Evolutionary conservation across 495 filamentous ascomycete genomes (phyloP).

Genomic region (Podospora sp.): DNA sequence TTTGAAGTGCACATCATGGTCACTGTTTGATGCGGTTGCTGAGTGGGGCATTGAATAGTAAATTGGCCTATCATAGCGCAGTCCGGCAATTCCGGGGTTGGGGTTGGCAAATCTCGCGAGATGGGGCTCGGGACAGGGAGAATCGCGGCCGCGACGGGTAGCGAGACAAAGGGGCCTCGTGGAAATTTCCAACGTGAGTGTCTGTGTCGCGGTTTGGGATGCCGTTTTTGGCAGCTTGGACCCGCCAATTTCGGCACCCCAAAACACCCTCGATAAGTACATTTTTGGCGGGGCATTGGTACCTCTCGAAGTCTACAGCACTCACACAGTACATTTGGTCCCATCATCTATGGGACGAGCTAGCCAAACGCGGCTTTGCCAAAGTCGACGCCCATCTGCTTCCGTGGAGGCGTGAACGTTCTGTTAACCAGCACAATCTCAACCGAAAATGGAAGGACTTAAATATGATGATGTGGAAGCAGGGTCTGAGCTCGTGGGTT

Average conservation of each 20-base stretch:
- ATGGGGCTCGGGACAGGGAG: not conserved
- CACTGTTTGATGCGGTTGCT: not conserved
- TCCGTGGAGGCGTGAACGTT: too few relatives aligned
- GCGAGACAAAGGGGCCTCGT: constrained; percentile 11
- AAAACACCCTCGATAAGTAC: constrained; percentile 22
- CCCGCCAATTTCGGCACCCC: constrained; percentile 9
- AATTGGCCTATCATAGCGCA: constrained; percentile 16
- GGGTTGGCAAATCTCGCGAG: constrained; percentile 2
- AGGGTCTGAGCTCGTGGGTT: too few relatives aligned
- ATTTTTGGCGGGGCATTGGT: constrained; percentile 21
- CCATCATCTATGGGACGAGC: too few relatives aligned
- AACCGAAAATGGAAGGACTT: too few relatives aligned
- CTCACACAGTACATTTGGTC: constrained; percentile 5
- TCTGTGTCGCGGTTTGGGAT: constrained; percentile 1
- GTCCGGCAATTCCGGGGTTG: constrained; percentile 16
- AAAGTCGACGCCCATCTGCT: too few relatives aligned
- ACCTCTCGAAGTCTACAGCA: constrained; percentile 20
- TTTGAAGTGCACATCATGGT: not conserved
- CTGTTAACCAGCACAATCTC: too few relatives aligned
- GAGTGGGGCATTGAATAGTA: not conserved
- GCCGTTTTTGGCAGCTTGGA: not conserved
- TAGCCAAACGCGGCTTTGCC: too few relatives aligned
- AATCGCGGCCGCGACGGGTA: constrained; percentile 4
- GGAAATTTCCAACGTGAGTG: not conserved
- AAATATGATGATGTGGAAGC: too few relatives aligned